Evolutionary conservation across 2,329 filamentous ascomycete genomes (phyloP).

Genomic region (Dactylellina parvicollis): DNA sequence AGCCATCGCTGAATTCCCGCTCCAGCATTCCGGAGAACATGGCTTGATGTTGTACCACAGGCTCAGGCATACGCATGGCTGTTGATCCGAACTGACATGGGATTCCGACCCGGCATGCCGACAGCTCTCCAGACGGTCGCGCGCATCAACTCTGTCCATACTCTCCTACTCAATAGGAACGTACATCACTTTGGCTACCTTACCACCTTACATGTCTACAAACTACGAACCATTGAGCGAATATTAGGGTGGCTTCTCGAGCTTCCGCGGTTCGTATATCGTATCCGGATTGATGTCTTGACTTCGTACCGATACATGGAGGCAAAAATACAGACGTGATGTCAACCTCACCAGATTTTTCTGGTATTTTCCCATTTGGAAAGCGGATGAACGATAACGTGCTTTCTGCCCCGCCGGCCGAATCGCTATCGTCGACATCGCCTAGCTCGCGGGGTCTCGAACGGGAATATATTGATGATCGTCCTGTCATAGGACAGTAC

Average conservation of each 20-base stretch:
- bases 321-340: too few relatives aligned
- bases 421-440: constrained; percentile 42
- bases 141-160: neutral
- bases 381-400: constrained; percentile 40
- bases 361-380: constrained; percentile 44
- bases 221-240: too few relatives aligned
- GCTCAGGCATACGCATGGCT: constrained; percentile 1
- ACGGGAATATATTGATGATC: constrained; percentile 46
- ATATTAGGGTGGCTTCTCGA: too few relatives aligned
- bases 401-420: constrained; percentile 25
- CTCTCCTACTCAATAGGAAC: too few relatives aligned
- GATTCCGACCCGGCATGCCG: constrained; percentile 28
- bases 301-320: constrained; percentile 1
- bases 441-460: constrained; percentile 20
- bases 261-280: constrained; percentile 23
- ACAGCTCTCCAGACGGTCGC: constrained; percentile 11
- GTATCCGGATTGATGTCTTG: constrained; percentile 2
- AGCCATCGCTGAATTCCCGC: constrained; percentile 7
- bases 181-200: too few relatives aligned
- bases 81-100: neutral
- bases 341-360: too few relatives aligned
- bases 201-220: too few relatives aligned
- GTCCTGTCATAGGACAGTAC: constrained; percentile 42
- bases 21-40: constrained; percentile 5
- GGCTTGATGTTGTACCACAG: constrained; percentile 19